Evolutionary conservation across 768 basidiomycete species (phyloP).

Genomic region (Leucosporidium yakuticum): DNA sequence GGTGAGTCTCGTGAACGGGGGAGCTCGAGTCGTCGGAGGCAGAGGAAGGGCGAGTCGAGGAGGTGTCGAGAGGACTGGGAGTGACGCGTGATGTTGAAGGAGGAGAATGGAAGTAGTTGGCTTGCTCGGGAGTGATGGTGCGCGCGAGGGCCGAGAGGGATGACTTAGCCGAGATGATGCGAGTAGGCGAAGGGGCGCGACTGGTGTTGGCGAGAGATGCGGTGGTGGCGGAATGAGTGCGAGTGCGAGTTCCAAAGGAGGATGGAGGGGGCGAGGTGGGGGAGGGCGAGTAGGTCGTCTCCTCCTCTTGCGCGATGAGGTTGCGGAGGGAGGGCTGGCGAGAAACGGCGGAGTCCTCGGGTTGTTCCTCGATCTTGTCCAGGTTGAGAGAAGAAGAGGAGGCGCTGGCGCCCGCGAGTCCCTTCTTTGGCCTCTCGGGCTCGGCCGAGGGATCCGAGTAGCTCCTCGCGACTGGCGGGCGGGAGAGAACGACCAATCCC

Average conservation of each 20-base stretch:
- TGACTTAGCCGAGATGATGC: neutral
- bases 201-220: too few relatives aligned
- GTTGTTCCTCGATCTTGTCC: conserved; percentile 20
- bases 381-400: conserved; percentile 18
- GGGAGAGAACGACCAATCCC: neutral
- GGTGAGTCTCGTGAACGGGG: neutral
- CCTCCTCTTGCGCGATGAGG: too few relatives aligned
- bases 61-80: neutral
- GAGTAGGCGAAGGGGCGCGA: too few relatives aligned
- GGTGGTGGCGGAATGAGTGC: too few relatives aligned
- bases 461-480: neutral
- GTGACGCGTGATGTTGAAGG: neutral
- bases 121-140: neutral
- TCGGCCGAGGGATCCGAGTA: neutral
- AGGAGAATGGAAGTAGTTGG: too few relatives aligned
- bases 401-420: neutral
- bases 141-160: neutral
- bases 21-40: neutral
- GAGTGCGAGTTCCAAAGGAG: too few relatives aligned
- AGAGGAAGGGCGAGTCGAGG: neutral
- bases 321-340: too few relatives aligned
- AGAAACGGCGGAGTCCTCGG: conserved; percentile 4
- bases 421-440: neutral
- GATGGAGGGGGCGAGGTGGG: too few relatives aligned
- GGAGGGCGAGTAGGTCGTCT: too few relatives aligned